These are phyloP conservation scores for Yamadazyma jaroonii DNA, from an alignment of 1,139 yeast species.

Conservation along the genomic window DNA sequence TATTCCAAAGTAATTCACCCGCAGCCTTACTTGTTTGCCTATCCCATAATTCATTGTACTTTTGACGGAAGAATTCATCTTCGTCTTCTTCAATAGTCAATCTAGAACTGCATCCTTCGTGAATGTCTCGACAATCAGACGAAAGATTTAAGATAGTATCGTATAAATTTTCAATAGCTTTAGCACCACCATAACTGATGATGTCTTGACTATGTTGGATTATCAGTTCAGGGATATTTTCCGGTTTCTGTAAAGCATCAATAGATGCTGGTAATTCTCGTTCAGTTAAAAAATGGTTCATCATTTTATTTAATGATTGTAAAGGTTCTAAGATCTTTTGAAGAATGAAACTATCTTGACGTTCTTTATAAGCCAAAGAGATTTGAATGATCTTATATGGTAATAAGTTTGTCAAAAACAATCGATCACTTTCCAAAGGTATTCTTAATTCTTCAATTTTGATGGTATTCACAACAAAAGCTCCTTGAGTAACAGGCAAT, in stretches of 20 bases:
- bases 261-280: constrained; percentile 59
- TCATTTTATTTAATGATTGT: constrained; percentile 44
- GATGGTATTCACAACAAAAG: constrained; percentile 55
- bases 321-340: constrained; percentile 53
- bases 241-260: constrained; percentile 63
- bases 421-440: constrained; percentile 16
- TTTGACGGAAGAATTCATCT: constrained; percentile 49
- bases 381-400: constrained; percentile 69
- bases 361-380: constrained; percentile 65
- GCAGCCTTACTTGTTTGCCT: constrained; percentile 40
- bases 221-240: constrained; percentile 58
- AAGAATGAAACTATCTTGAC: constrained; percentile 57
- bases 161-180: constrained; percentile 39
- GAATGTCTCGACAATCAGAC: constrained; percentile 34
- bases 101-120: constrained; percentile 45
- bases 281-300: constrained; percentile 43
- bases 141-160: constrained; percentile 45
- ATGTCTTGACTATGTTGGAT: constrained; percentile 55
- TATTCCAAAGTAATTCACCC: constrained; percentile 32
- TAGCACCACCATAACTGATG: constrained; percentile 52
- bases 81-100: constrained; percentile 53
- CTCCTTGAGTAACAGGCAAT: constrained; percentile 45
- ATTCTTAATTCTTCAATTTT: constrained; percentile 29
- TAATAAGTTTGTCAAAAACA: constrained; percentile 54
- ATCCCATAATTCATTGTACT: constrained; percentile 58